Conservation (phyloP, 2,329 filamentous ascomycete genomes). For the Neofusicoccum parvum region DNA sequence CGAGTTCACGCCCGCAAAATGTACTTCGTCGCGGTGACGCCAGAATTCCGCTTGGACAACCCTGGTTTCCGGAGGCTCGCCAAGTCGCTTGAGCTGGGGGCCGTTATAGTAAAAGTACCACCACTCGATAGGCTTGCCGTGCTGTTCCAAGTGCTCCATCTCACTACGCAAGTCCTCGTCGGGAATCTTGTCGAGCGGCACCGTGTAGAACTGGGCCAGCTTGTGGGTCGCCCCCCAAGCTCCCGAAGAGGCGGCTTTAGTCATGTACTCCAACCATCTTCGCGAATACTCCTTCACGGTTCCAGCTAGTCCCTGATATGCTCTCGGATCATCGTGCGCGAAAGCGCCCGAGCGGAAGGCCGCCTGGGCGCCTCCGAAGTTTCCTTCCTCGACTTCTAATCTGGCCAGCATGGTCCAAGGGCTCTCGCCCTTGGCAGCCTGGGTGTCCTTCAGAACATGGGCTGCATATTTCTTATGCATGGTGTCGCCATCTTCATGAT, state of each 20-base stretch:
- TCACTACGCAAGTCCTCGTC: neutral
- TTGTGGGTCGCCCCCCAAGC: conserved; percentile 38
- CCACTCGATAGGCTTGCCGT: neutral
- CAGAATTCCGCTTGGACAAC: neutral
- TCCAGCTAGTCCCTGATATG: conserved; percentile 41
- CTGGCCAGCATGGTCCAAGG: neutral
- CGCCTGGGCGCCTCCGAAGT: conserved; percentile 27
- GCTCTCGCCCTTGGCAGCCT: neutral
- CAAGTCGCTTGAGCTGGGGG: neutral
- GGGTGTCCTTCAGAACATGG: neutral
- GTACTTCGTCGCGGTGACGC: neutral
- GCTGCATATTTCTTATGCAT: conserved; percentile 1
- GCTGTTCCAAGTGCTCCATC: neutral
- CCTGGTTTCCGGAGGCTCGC: neutral
- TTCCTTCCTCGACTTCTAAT: neutral
- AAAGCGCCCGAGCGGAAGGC: conserved; percentile 41
- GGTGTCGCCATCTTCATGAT: neutral
- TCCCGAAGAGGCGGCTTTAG: conserved; percentile 47
- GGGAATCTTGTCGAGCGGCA: neutral
- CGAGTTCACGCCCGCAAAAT: too few relatives aligned
- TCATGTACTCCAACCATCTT: conserved; percentile 47
- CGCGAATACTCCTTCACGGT: conserved; percentile 27
- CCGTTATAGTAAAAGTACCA: neutral
- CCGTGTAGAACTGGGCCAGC: conserved; percentile 45
- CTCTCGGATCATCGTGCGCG: conserved; percentile 47